Base-by-base conservation (phyloP, 1,284 basidiomycete genomes). In the Papiliotrema flavescens region DNA sequence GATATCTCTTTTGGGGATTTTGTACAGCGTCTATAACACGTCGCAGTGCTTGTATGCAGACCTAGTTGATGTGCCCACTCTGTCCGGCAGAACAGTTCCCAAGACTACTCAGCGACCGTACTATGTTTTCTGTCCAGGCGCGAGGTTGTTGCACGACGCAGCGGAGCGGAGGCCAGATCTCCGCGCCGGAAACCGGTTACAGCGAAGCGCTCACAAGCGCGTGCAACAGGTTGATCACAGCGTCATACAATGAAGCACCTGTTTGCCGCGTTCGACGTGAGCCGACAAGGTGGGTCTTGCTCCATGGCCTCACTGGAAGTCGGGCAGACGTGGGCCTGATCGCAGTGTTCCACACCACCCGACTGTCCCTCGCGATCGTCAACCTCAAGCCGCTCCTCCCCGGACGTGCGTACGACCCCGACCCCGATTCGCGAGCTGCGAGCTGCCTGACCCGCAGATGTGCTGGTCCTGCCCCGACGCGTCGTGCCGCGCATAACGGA, bases 301-400 rank as follows among this genome's bases (percentile, higher is more conserved):
- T 6, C 28, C 37, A 17, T 13, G 22, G 5, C 45, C n/a, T 3
- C 39, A 15, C 35, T 40, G 7, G 26, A 34, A 15, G 19, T 13
- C 3, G 24, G n/a, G 5, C n/a, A 42, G 19, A 23, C 52, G 15
- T 8, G 2, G 11, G 20, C 32, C 19, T 24, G 39, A 28, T 41
- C 70, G 85, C 83, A 0, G 95, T 96, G 76, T 88, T 87, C 69
- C 81, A 83, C 40, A 83, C 84, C 1, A 64, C 83, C 0, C 39
- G 24, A 37, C 78, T 87, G 14, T 84, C 87, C 0, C 87, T 84
- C 69, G 92, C 88, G 3, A 87, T 95, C 62, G 92, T 95, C 45
- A 96, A 96, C 72, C 82, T 95, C 59, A 95, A 92, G 67, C 92
- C 93, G 1, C 85, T 96, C 60, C 85, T 95, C 11, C 90, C 90